A percentile compares a stretch with the other conserved stretches of the same genome.
Conservation (phyloP, 169 alveolate species). For the Eimeria sp. region DNA sequence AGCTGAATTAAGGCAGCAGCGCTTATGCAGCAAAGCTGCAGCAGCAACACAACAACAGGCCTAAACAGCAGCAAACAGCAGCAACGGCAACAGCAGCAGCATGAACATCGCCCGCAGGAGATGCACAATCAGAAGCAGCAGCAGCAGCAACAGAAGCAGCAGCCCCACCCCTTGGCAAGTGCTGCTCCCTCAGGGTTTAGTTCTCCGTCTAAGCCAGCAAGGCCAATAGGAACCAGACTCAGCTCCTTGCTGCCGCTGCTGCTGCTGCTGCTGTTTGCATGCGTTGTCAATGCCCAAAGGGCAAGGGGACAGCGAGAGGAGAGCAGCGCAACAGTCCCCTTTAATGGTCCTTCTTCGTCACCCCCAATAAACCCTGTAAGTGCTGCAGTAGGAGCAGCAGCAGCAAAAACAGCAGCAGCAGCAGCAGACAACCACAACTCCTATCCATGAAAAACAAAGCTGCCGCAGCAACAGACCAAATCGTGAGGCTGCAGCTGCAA, state of each 20-base stretch:
- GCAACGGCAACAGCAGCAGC: neutral
- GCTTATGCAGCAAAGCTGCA: neutral
- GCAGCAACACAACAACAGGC: neutral
- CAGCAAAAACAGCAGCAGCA: conserved; percentile 20
- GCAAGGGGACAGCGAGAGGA: conserved; percentile 46
- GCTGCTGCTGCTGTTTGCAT: conserved; percentile 31
- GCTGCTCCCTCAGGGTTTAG: conserved; percentile 49
- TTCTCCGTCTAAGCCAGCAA: conserved; percentile 11
- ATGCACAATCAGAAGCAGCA: neutral
- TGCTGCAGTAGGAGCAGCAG: conserved; percentile 48
- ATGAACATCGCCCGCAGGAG: too few species aligned
- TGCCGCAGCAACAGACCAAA: neutral
- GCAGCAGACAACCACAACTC: neutral
- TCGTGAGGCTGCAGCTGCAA: neutral
- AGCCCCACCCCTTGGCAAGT: conserved; percentile 25
- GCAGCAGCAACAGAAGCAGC: neutral
- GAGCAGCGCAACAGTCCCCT: conserved; percentile 27
- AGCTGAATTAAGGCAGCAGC: neutral
- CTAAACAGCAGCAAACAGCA: neutral
- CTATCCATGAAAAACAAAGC: too few species aligned
- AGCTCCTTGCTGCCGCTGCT: conserved; percentile 33
- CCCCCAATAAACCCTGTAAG: neutral
- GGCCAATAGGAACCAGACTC: neutral
- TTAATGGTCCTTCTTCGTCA: conserved; percentile 1
- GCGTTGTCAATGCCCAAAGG: conserved; percentile 19